phyloP scores from a whole-genome alignment of 257 asterid species.

The Scutellaria minor region DNA sequence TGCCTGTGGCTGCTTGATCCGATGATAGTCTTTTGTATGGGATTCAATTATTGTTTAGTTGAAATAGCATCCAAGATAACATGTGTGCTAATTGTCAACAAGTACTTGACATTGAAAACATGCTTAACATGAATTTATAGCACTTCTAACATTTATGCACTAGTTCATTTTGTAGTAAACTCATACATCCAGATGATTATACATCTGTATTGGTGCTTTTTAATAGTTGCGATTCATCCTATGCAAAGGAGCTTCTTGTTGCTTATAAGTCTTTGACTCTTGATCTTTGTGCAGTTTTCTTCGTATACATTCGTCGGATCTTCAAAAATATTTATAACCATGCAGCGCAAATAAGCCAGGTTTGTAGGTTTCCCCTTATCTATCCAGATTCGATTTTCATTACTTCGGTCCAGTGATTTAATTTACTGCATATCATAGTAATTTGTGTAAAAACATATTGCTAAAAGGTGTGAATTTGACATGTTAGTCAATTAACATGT shows the following conservation, averaged over 20 bases:
- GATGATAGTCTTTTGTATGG: too few species aligned
- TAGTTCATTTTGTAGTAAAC: too few species aligned
- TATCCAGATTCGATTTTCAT: background rate
- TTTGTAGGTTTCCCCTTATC: constrained; percentile 32
- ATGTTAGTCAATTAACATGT: background rate
- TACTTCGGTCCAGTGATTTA: background rate
- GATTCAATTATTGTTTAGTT: background rate
- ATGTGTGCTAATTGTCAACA: background rate
- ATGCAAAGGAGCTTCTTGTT: constrained; percentile 6
- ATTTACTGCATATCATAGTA: too few species aligned
- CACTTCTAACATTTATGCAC: too few species aligned
- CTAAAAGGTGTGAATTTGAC: too few species aligned
- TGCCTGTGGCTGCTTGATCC: too few species aligned
- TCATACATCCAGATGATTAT: too few species aligned
- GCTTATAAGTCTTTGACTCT: background rate
- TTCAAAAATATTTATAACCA: constrained; percentile 84
- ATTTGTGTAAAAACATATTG: too few species aligned
- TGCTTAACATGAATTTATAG: background rate
- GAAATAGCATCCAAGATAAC: background rate
- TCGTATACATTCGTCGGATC: constrained; percentile 77
- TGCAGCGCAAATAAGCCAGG: constrained; percentile 93
- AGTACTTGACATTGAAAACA: background rate
- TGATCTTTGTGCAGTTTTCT: constrained; percentile 66
- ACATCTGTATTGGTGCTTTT: too few species aligned
- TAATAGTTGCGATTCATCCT: background rate